Base-by-base conservation (phyloP, 768 basidiomycete species). In the Boletus rubroflammeus region DNA sequence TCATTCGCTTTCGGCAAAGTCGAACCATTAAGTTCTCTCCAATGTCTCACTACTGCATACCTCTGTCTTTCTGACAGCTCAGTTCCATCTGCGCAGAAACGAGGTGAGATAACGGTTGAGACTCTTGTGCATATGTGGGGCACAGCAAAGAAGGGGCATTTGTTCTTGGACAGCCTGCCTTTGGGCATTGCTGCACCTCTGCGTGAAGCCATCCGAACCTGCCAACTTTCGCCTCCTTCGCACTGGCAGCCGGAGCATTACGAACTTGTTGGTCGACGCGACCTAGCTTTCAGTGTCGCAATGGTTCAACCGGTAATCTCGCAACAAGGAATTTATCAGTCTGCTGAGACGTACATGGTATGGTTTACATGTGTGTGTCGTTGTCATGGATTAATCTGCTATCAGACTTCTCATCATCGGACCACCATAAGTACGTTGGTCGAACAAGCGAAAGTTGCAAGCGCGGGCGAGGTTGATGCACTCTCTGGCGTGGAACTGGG, bases 171-270 rank as follows among this genome's bases (percentile, higher is more conserved):
- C 51, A 70, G 72, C 19, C 67, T 93, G 17, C 84, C 90, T 1
- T 66, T 90, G 11, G 89, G 90, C 0, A 75, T 90, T 28, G 81
- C 85, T 2, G 79, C 85, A 0, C 95, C 96, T 2, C 72, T 98
- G 5, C 75, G 86, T 50, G 97, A 98, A 67, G 90, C 89, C 1
- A 76, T 88, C n/a, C 74, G 92, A 56, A 84, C 86, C 9, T 93
- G 91, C 56, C 93, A 96, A 65, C 70, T 88, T 6, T 79, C 84
- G 0, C 90, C 95, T 3, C 83, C 86, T 1, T 76, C 78, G 5
- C 78, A 85, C 57, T 94, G 92, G 93, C 78, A 85, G 0, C 60
- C 71, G 26, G 71, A 72, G 25, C 71, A 72, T 50, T 70, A 70
- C 31, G 69, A 70, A 7, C 56, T 70, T 9, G 62, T 70, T 34